Evolutionary conservation across 2,329 filamentous ascomycete genomes (phyloP).

Genomic region (Fusarium burgessii): DNA sequence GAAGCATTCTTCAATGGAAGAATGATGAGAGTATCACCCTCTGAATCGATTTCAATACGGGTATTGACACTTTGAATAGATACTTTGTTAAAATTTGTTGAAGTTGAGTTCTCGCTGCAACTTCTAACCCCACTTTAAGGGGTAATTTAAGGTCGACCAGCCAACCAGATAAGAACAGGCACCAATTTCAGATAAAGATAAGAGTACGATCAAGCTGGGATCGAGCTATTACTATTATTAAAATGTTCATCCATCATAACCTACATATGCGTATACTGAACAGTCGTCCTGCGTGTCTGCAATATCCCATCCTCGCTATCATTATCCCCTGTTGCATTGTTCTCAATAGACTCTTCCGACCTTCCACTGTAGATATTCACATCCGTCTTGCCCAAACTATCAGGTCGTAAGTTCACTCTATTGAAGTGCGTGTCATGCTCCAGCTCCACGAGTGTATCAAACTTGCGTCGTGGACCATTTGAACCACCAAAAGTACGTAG

Average conservation of each 20-base stretch:
- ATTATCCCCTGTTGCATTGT: neutral
- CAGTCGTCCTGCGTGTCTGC: slow-evolving; percentile 7
- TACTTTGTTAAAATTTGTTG: neutral
- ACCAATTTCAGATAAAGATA: neutral
- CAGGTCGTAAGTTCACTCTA: neutral
- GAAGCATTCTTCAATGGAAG: accelerated
- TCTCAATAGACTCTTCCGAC: neutral
- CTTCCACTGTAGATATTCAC: neutral
- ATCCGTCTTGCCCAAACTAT: neutral
- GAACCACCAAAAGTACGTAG: slow-evolving; percentile 13
- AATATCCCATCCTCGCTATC: slow-evolving; percentile 14
- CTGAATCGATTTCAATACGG: neutral
- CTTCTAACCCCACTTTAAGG: neutral
- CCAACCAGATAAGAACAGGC: neutral
- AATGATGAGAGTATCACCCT: neutral
- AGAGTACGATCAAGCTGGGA: neutral
- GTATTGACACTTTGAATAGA: neutral
- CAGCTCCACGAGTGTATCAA: slow-evolving; percentile 16
- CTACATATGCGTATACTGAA: neutral
- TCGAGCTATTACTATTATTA: neutral
- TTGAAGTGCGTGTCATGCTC: slow-evolving; percentile 15
- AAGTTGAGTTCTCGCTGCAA: neutral
- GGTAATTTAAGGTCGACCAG: neutral
- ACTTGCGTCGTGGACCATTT: slow-evolving; percentile 6
- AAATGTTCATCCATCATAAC: neutral